A percentile compares a stretch with the other conserved stretches of the same genome.
Evolutionary conservation across 768 basidiomycete species (phyloP).

Genomic region (Lentinula boryana): DNA sequence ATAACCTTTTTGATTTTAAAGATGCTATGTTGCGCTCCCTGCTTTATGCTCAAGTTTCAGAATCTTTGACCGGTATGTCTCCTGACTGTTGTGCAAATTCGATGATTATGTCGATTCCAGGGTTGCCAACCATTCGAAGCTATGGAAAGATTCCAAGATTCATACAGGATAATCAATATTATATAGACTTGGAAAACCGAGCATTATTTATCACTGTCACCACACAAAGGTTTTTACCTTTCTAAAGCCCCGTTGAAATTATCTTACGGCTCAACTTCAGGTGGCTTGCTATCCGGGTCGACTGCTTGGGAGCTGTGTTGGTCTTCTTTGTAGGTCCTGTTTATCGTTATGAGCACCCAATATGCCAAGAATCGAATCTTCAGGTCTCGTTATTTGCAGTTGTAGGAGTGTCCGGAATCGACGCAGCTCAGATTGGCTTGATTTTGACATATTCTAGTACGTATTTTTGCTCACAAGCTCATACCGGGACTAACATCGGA

Average conservation of each 20-base stretch:
- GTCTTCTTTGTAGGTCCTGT: slow-evolving; percentile 37
- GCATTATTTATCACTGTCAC: slow-evolving; percentile 61
- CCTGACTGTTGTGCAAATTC: neutral
- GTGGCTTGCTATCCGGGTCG: slow-evolving; percentile 70
- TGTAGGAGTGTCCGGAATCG: slow-evolving; percentile 46
- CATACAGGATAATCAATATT: slow-evolving; percentile 54
- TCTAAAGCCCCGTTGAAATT: neutral
- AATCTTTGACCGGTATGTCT: slow-evolving; percentile 52
- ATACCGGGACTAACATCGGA: neutral
- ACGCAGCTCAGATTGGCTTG: slow-evolving; percentile 65
- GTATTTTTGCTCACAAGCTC: neutral
- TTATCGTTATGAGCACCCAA: neutral
- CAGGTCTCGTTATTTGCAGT: slow-evolving; percentile 66
- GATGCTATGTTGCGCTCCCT: slow-evolving; percentile 70
- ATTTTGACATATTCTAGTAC: slow-evolving; percentile 62
- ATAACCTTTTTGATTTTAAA: neutral
- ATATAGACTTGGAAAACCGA: slow-evolving; percentile 70
- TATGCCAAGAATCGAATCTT: neutral
- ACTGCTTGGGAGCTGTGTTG: slow-evolving; percentile 58
- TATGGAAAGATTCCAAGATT: slow-evolving; percentile 64
- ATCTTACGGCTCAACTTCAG: slow-evolving; percentile 19
- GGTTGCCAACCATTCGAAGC: slow-evolving; percentile 65
- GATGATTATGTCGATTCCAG: slow-evolving; percentile 9
- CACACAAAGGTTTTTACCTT: slow-evolving; percentile 62
- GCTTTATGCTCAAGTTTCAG: slow-evolving; percentile 74